Base-by-base conservation (phyloP, 2,329 filamentous ascomycete genomes). In the Aureobasidium vineae region DNA sequence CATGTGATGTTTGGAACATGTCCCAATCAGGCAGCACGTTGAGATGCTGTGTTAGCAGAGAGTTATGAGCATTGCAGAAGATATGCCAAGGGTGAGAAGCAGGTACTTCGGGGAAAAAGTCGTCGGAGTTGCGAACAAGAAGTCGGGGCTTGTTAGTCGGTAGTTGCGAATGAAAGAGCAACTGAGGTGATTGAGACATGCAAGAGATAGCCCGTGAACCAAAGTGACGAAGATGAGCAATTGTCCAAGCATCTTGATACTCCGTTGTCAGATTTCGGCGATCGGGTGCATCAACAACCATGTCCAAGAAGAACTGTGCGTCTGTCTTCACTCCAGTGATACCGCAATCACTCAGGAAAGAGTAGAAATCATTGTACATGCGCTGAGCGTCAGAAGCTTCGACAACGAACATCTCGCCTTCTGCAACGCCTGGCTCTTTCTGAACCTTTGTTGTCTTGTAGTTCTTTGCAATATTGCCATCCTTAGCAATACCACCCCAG, bases 241-340 rank as follows among this genome's bases (percentile, higher is more conserved):
- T 85, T 1, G 86, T 88, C 93, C 93, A 98, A 8, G 91, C 90
- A 74, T 96, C 91, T 69, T 95, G 88, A 72, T 97, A 97, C 2
- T 87, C 80, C 8, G 83, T 84, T 54, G 88, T 92, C 41, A 97
- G 85, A 10, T 85, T 82, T 40, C 86, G 85, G n/a, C 94, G 87
- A 72, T 87, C 85, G 19, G 85, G 80, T 7, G 94, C 86, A 53
- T 87, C 84, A 28, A 84, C 79, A 72, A 93, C 85, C 3, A 89
- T 85, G 74, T 98, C 94, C 21, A 96, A 80, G 79, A 92, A 91
- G 78, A 93, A 97, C 73, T 99, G 94, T 0, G 87, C 92, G 75
- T 99, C 95, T 0, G 93, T 93, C 77, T 99, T 99, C 71, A 97
- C 93, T 0, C 88, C 88, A 75, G 96, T 90, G 38, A 99, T 82